A percentile compares a stretch with the other conserved stretches of the same genome.
These are phyloP conservation scores for Penicillium cataractarum DNA, from an alignment of 495 filamentous ascomycete genomes.

Conservation along the genomic window DNA sequence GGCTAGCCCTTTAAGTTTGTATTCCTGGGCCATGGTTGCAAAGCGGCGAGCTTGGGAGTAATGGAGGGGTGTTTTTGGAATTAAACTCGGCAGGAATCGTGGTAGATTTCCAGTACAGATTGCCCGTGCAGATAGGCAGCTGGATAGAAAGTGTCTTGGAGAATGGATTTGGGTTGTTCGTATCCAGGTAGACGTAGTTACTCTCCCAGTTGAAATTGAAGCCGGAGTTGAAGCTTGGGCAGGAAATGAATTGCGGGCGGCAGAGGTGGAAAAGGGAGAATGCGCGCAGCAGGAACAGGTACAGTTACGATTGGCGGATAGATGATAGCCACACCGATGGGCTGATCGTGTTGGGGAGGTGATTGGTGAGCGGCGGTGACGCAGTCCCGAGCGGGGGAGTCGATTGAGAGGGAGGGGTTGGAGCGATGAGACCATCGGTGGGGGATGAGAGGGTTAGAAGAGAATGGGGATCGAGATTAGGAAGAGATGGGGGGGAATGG, in stretches of 20 bases:
- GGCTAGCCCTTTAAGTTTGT: conserved; percentile 79
- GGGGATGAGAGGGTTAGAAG: not conserved
- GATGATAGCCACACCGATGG: conserved; percentile 22
- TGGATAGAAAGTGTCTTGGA: not conserved
- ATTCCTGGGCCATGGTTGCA: conserved; percentile 66
- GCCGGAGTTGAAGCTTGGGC: not conserved
- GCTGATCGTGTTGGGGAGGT: not conserved
- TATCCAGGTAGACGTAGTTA: not conserved
- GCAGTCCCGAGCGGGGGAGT: conserved; percentile 17
- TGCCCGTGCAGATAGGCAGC: not conserved
- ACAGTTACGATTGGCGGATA: conserved; percentile 6
- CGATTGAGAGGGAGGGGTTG: conserved; percentile 26
- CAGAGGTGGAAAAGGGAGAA: conserved; percentile 12
- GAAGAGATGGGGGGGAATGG: too few relatives aligned
- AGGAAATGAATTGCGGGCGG: not conserved
- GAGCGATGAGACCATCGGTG: conserved; percentile 25
- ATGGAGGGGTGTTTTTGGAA: not conserved
- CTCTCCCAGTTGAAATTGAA: not conserved
- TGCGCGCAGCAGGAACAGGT: conserved; percentile 31
- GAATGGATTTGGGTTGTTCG: not conserved
- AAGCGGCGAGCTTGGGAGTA: conserved; percentile 11
- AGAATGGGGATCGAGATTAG: not conserved
- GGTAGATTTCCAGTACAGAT: not conserved
- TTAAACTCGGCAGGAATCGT: not conserved
- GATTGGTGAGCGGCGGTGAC: conserved; percentile 13